phyloP scores from a whole-genome alignment of 164 flowering plant species.

The Annona squamosa region DNA sequence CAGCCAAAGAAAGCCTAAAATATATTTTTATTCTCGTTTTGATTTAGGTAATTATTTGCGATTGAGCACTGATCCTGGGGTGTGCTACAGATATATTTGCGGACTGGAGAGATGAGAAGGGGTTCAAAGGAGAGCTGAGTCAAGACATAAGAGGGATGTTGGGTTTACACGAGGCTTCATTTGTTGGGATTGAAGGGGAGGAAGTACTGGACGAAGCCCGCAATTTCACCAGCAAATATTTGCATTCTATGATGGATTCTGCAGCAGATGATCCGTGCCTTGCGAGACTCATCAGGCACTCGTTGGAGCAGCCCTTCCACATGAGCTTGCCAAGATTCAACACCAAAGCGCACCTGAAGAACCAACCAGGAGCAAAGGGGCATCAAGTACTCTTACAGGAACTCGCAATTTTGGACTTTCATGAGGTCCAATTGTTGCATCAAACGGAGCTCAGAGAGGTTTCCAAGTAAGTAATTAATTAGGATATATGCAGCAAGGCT shows the following conservation, averaged over 20 bases:
- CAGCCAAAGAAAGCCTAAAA: too few relatives aligned
- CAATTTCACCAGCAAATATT: constrained; percentile 23
- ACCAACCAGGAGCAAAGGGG: neutral
- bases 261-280: constrained; percentile 2
- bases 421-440: constrained; percentile 24
- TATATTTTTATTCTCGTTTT: too few relatives aligned
- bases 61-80: neutral
- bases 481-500: too few relatives aligned
- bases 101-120: constrained; percentile 24
- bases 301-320: constrained; percentile 35
- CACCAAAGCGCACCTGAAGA: constrained; percentile 14
- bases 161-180: constrained; percentile 32
- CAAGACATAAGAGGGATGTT: constrained; percentile 23
- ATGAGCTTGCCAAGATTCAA: constrained; percentile 33
- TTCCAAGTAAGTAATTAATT: constrained; percentile 26
- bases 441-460: constrained; percentile 34
- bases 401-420: constrained; percentile 33
- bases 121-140: constrained; percentile 11
- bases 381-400: constrained; percentile 18
- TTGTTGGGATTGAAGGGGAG: constrained; percentile 36
- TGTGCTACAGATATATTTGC: constrained; percentile 22
- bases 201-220: constrained; percentile 38
- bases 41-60: neutral
- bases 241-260: constrained; percentile 8
- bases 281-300: constrained; percentile 17